Conservation (phyloP, 495 filamentous ascomycete genomes). For the Cercophora scortea region DNA sequence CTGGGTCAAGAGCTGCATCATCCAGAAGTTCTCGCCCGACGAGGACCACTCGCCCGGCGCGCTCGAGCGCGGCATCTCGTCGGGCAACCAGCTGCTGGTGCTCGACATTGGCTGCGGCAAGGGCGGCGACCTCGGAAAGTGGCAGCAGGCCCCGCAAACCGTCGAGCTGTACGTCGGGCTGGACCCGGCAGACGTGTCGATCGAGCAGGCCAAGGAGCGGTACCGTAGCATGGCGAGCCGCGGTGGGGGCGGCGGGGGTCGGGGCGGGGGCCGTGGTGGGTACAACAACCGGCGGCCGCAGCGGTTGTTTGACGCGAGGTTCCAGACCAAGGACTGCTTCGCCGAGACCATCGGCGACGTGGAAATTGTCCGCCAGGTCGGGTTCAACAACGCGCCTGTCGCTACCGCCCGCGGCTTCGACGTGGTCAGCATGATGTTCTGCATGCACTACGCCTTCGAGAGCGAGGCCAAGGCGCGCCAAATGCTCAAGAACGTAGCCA, state of each 20-base stretch:
- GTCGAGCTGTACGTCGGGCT: conserved; percentile 87
- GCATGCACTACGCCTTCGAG: conserved; percentile 98
- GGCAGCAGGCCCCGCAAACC: conserved; percentile 79
- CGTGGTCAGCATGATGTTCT: conserved; percentile 97
- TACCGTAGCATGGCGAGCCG: conserved; percentile 61
- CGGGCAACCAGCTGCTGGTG: conserved; percentile 58
- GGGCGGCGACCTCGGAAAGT: conserved; percentile 90
- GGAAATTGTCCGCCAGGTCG: conserved; percentile 70
- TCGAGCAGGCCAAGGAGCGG: conserved; percentile 80
- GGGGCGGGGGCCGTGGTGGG: conserved; percentile 47
- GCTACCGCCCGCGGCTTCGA: conserved; percentile 72
- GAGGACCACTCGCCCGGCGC: conserved; percentile 54
- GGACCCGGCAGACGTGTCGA: conserved; percentile 85
- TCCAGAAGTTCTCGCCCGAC: conserved; percentile 89
- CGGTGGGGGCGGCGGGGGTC: conserved; percentile 53
- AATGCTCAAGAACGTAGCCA: conserved; percentile 91
- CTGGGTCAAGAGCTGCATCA: conserved; percentile 94
- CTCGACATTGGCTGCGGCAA: conserved; percentile 96
- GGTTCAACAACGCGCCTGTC: conserved; percentile 61
- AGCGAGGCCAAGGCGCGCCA: conserved; percentile 76
- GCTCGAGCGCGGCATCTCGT: conserved; percentile 43
- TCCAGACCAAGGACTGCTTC: conserved; percentile 85
- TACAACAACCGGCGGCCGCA: conserved; percentile 36
- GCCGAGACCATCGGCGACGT: conserved; percentile 71
- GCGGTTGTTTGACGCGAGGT: conserved; percentile 70